Evolutionary conservation across 805 yeast species (phyloP), one percentile per base, ranked within the genome.

Genomic region (Geotrichum ghanense): DNA sequence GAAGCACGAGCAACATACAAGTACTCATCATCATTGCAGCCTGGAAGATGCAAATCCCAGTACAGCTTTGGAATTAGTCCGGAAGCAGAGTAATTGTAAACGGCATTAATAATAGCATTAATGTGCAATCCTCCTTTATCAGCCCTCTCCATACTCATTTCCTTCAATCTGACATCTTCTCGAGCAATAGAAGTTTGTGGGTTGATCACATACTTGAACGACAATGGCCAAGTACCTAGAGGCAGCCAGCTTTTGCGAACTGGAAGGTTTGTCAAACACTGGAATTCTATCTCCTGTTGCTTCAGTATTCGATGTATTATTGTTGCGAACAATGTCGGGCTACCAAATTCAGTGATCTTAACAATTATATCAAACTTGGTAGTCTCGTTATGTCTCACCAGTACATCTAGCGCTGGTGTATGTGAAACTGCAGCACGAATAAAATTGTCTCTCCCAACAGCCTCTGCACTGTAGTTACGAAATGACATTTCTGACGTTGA

Each of bases 1-100:
- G 20, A 20, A 10, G 51, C 62, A 1, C 45, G 16, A 16, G 57
- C 51, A 3, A 54, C 52, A 22, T 47, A 47, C 6, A 45, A 24
- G 17, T 3, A 37, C n/a, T 19, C 43, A 3, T 40, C 46, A 3
- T 42, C 35, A 9, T 41, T 47, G 43, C 67, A 63, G n/a, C 60
- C 64, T 1, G 53, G 53, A 2, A 63, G 51, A 45, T 51, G 51
- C 7, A 61, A 42, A 0, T 41, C 37, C 67, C 67, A 63, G 3
- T 45, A 25, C 21, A 61, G 34, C 6, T 48, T 41, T 1, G 67
- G 67, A n/a, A 63, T 22, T 35, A 27, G 16, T 9, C 55, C 62
- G 5, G 42, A 41, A 5, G 50, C 41, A 1, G 50, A 34, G 7
- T 56, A 34, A 9, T 49, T 45, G 45, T 42, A 34, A 7, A 27